Evolutionary conservation across 2,329 filamentous ascomycete genomes (phyloP).

Genomic region (Aspergillus amoenus): DNA sequence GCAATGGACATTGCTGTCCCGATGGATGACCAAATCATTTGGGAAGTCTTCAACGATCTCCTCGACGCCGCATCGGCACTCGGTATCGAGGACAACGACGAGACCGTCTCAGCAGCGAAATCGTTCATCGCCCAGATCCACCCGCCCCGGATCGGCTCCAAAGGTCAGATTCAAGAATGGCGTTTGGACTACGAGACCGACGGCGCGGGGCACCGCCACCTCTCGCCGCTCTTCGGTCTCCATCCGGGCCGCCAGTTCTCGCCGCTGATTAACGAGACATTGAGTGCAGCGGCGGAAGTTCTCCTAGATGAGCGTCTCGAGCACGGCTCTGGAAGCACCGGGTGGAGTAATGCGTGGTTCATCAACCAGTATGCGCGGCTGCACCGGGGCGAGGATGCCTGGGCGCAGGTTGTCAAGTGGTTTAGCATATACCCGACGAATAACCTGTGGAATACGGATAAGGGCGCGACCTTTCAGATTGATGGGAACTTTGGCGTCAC

Average conservation of each 20-base stretch:
- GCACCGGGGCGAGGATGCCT: conserved; percentile 1
- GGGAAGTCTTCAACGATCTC: background rate
- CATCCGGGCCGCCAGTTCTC: conserved; percentile 4
- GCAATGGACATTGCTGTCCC: background rate
- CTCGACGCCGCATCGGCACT: background rate
- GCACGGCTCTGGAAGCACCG: conserved; percentile 5
- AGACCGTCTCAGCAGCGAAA: background rate
- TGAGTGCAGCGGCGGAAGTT: background rate
- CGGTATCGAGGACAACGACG: background rate
- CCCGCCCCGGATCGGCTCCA: background rate
- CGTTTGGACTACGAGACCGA: background rate
- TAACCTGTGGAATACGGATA: conserved; percentile 6
- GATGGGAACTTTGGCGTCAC: conserved; percentile 10
- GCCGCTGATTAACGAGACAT: background rate
- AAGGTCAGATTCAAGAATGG: conserved; percentile 8
- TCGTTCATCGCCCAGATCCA: background rate
- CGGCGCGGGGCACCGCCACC: conserved; percentile 4
- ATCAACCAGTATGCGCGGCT: conserved; percentile 5
- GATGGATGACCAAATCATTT: conserved; percentile 6
- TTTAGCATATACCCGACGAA: conserved; percentile 4
- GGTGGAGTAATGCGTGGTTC: conserved; percentile 7
- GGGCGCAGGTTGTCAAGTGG: conserved; percentile 2
- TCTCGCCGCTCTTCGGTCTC: background rate
- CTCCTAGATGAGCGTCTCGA: background rate
- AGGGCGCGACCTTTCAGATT: conserved; percentile 7